Conservation (phyloP, 192 early-diverging fungal genomes). For the Coemansia sp. region DNA sequence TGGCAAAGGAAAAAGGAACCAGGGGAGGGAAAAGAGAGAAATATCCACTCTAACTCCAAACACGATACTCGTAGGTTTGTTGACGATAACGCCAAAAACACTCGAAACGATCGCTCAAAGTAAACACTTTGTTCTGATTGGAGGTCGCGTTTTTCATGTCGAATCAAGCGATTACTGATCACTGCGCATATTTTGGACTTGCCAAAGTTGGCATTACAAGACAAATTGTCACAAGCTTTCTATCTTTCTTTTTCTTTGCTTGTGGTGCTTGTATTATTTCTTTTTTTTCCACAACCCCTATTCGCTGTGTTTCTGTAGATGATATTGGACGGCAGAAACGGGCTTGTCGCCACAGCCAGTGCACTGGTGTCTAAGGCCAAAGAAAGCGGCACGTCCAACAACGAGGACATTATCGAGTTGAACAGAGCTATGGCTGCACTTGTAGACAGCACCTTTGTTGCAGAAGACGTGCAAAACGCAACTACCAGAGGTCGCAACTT, state of each 20-base stretch:
- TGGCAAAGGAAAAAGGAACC: no score
- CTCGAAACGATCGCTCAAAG: neutral
- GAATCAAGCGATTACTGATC: no score
- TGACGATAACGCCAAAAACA: neutral
- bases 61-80: no score
- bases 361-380: slow-evolving; percentile 13
- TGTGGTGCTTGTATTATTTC: neutral
- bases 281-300: neutral
- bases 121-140: slow-evolving; percentile 6
- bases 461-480: slow-evolving; percentile 3
- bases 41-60: no score
- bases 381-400: neutral
- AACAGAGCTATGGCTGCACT: slow-evolving; percentile 11
- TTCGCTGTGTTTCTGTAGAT: neutral
- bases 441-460: slow-evolving; percentile 7
- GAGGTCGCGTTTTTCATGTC: neutral
- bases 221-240: no score
- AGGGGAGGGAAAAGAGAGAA: slow-evolving; percentile 1
- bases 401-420: slow-evolving; percentile 11
- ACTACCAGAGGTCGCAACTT: neutral
- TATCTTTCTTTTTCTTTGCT: neutral
- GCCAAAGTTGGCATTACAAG: no score
- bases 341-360: slow-evolving; percentile 5
- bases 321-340: neutral
- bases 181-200: no score